These are phyloP conservation scores for Aspergillus leporis DNA, from an alignment of 495 filamentous ascomycete species.

Conservation along the genomic window DNA sequence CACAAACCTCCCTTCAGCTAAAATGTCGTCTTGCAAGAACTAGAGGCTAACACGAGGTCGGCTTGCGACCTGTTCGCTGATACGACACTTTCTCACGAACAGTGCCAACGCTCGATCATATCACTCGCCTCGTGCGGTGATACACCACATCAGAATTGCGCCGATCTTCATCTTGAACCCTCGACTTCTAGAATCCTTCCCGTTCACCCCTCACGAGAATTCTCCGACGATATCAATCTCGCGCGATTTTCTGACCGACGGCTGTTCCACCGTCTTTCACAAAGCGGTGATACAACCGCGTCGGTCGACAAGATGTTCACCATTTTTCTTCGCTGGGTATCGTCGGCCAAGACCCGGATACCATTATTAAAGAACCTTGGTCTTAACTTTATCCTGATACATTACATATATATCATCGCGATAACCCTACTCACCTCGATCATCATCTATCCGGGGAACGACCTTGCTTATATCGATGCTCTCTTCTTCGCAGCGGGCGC, in stretches of 20 bases:
- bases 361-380: conserved; percentile 50
- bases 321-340: conserved; percentile 23
- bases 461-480: conserved; percentile 81
- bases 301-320: conserved; percentile 34
- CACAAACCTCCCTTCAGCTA: not conserved
- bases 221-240: not conserved
- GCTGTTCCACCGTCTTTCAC: not conserved
- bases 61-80: not conserved
- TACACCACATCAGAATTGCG: not conserved
- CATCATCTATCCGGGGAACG: conserved; percentile 63
- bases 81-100: not conserved
- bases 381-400: conserved; percentile 82
- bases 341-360: conserved; percentile 26
- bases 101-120: not conserved
- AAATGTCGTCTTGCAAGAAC: not conserved
- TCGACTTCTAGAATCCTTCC: not conserved
- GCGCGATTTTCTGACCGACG: not conserved
- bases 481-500: conserved; percentile 80
- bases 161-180: not conserved
- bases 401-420: conserved; percentile 81
- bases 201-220: not conserved
- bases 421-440: conserved; percentile 71
- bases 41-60: not conserved
- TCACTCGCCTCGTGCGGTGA: not conserved
- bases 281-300: not conserved